A percentile compares a stretch with the other conserved stretches of the same genome.
Conservation (phyloP, 1,139 yeast species). For the Geotrichum carabidarum region DNA sequence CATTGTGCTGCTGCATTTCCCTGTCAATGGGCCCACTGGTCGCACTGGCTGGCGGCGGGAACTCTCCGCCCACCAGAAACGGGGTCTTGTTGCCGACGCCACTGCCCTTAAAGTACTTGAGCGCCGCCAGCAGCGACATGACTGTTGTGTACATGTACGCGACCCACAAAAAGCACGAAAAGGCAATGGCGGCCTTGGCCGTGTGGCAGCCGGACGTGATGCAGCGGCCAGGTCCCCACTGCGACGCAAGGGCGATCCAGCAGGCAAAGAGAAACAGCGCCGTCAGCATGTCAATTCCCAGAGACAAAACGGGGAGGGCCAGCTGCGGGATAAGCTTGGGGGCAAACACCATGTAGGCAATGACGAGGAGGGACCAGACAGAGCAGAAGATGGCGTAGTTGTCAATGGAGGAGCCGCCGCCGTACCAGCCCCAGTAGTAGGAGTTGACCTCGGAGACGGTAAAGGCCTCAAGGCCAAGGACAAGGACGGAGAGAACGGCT, state of each 20-base stretch:
- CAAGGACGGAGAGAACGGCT: conserved; percentile 19
- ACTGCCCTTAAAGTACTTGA: not conserved
- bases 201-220: conserved; percentile 18
- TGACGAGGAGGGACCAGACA: conserved; percentile 21
- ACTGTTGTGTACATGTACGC: conserved; percentile 12
- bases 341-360: conserved; percentile 5
- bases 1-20: not conserved
- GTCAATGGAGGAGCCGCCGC: conserved; percentile 10
- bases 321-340: not conserved
- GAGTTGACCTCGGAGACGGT: conserved; percentile 3
- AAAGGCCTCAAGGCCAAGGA: conserved; percentile 20
- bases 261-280: conserved; percentile 23
- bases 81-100: not conserved
- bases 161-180: conserved; percentile 21
- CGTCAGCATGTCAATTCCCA: conserved; percentile 19
- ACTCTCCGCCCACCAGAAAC: not conserved
- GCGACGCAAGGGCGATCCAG: conserved; percentile 21
- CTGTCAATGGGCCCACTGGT: not conserved
- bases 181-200: conserved; percentile 24
- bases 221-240: conserved; percentile 15
- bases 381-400: conserved; percentile 20
- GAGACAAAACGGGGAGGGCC: conserved; percentile 16
- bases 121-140: conserved; percentile 1
- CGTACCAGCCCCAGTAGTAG: conserved; percentile 7
- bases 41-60: not conserved